Base-by-base conservation (phyloP, 768 basidiomycete genomes). In the Macrolepiota fuliginosa region DNA sequence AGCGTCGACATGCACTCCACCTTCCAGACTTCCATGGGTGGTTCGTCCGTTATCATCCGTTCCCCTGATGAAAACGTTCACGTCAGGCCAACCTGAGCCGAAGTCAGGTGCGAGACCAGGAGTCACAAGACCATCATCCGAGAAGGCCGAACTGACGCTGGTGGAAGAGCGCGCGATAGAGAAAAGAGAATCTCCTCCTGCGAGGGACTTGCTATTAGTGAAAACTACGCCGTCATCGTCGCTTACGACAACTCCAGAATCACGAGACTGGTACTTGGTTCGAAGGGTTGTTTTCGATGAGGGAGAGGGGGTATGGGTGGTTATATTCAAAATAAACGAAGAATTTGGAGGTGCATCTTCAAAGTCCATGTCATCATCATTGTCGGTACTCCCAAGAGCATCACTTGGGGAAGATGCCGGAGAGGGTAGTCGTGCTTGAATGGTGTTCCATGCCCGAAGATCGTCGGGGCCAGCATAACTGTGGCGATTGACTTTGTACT, bases 201-300 rank as follows among this genome's bases (percentile, higher is more conserved):
- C 62, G 39, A 60, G 54, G 35, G 51, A 54, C 22, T 37, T 51
- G 37, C 50, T 39, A 19, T 61, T 55, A 11, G 52, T 36, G 22
- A 63, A 54, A 27, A 47, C 25, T 13, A 58, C 29, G 11, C 49
- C 76, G 29, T 86, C 84, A 54, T 90, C 89, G 49, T 90, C 88
- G 65, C 81, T 85, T 4, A 88, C 70, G 6, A 77, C 81, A 42
- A 88, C 74, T 12, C 87, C 84, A 0, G 89, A 90, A 70, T 91
- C 89, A 12, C 85, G 79, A n/a, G 84, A 82, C 56, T 83, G 83
- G 74, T 83, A 91, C 72, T 92, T 93, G 68, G 82, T 84, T 29
- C 83, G 83, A 47, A 91, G 69, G 32, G 78, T 50, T 66, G 73
- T 73, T 73, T 78, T 75, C 62, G 78, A 68, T 53, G 78, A 71